Evolutionary conservation across 2,329 filamentous ascomycete species (phyloP), one percentile per base, ranked within the genome.

Genomic region (Cladosporium sp.): DNA sequence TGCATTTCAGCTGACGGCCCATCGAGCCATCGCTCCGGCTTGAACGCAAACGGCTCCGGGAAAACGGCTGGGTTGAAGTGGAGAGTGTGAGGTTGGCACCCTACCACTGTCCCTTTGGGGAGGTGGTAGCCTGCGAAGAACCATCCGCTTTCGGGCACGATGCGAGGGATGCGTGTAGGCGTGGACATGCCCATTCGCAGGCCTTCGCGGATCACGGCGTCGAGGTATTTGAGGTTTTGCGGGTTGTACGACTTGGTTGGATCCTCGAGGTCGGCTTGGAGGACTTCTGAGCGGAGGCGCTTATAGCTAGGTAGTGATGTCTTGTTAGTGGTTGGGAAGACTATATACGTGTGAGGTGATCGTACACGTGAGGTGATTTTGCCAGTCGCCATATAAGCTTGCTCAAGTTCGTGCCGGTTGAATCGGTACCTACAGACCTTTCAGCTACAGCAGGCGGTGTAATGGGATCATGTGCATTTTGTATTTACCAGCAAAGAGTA

Each of bases 151-250:
- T 66, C 58, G 0, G 80, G 78, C 1, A 82, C 79, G 6, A 77
- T 67, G 7, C 79, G 78, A 1, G 80, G 78, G 5, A 83, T 71
- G 1, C 79, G 74, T 9, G 75, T 79, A 0, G 80, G 80, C 51
- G 82, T 83, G 0, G 81, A 78, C 74, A 80, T 75, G 60, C 75
- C 76, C 49, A 84, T 68, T 12, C 81, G 74, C 1, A 83, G 73
- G 1, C 73, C 75, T 73, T 83, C 81, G 54, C 75, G 77, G 39
- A 83, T 67, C 2, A 82, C 78, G 0, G 73, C 79, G 15, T 76
- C 73, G 4, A 83, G 76, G 60, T 80, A 82, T 0, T 75, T 72
- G 3, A 80, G 68, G 5, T 70, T 69, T 61, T 74, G 67, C 1
- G 70, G 65, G 43, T 74, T 70, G 59, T 67, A 51, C 11, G 45